These are phyloP conservation scores for Pontederia crassipes DNA, from an alignment of 176 grass and related monocot genomes.

Conservation along the genomic window DNA sequence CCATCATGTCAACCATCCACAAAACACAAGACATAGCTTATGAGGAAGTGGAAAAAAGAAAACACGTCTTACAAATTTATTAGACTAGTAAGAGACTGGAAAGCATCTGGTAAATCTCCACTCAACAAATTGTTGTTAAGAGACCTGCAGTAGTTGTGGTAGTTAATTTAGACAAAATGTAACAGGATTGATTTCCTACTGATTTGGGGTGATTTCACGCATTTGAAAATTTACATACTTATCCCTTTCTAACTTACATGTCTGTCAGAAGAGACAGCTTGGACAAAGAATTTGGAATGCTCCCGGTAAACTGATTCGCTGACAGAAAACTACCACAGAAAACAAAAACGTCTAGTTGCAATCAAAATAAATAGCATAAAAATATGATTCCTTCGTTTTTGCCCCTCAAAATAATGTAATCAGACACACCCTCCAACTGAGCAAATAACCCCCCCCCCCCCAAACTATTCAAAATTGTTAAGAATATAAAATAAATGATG, in stretches of 20 bases:
- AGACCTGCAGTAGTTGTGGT: conserved; percentile 39
- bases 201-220: no score
- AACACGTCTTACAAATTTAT: conserved; percentile 64
- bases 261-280: conserved; percentile 46
- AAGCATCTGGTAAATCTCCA: conserved; percentile 80
- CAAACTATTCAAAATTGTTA: no score
- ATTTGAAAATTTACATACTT: neutral
- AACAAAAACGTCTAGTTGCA: neutral
- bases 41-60: neutral
- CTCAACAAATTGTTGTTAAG: conserved; percentile 67
- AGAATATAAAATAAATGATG: no score
- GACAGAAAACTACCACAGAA: conserved; percentile 66
- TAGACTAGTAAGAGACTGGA: conserved; percentile 46
- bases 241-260: conserved; percentile 43
- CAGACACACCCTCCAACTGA: no score
- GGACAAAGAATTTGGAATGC: conserved; percentile 71
- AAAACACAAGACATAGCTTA: conserved; percentile 3
- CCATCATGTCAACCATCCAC: conserved; percentile 16
- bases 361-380: conserved; percentile 8
- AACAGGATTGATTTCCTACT: neutral
- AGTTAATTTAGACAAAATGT: conserved; percentile 22
- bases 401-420: no score
- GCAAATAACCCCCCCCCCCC: no score
- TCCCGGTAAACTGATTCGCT: conserved; percentile 75
- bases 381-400: neutral